Evolutionary conservation across 257 asterid genomes (phyloP), one percentile per base, ranked within the genome.

Genomic region (Sherardia arvensis): DNA sequence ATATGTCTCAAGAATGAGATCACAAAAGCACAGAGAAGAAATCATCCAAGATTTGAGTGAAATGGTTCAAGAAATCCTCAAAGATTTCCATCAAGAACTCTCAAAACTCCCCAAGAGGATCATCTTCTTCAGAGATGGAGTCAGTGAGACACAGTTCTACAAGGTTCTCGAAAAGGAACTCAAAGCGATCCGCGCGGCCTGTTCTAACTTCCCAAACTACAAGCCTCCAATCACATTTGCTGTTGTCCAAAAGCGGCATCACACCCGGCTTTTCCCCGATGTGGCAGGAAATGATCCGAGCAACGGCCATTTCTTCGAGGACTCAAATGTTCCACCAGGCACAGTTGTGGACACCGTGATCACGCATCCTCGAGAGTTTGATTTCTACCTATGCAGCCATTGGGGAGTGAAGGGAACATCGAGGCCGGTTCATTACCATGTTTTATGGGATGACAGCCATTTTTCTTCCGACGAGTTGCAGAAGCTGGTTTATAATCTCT

Each of bases 351-450:
- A 93, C 53, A 84, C 86, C 0, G 86, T 77, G 68, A 85, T 93
- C 76, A 83, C 96, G 29, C 96, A 90, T 56, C 96, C 96, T 3
- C 74, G 72, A 1, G 95, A 86, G 22, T 93, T 93, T 26, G 99
- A 93, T 51, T 93, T 93, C 84, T 93, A 87, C 29, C 90, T 93
- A 0, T 93, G 99, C 47, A 90, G 97, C 79, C 97, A 93, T 23
- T 90, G 94, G 97, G 99, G 99, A 1, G 86, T 75, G 2, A 93
- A 85, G 73, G 99, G 99, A 4, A 93, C 99, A 7, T 90, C 97
- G 59, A 68, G 99, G 38, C 99, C 99, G 0, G 78, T 90, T 1
- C 97, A 87, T 68, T 93, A 93, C 71, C 96, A 90, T n/a, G 77
- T 90, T 2, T 47, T 93, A 40, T 90, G 95, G 95, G 99, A 90